These are phyloP conservation scores for Xylariaceae sp. DNA, from an alignment of 2,329 filamentous ascomycete species.

Conservation along the genomic window DNA sequence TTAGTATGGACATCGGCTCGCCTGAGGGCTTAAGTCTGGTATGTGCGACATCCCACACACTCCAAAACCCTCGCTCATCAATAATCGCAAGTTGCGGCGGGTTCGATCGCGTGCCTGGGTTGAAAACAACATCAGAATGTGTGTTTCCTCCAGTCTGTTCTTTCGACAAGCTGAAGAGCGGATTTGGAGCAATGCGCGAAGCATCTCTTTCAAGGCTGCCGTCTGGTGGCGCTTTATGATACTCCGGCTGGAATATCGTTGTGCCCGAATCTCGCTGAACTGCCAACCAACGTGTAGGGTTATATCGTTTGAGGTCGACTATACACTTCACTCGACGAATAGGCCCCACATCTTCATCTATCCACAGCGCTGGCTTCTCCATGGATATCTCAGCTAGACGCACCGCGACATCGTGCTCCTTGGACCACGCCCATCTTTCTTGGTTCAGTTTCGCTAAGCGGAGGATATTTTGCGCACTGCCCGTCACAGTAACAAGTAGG, in stretches of 20 bases:
- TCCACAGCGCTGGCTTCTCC: conserved; percentile 60
- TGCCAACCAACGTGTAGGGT: conserved; percentile 57
- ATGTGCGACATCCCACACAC: conserved; percentile 65
- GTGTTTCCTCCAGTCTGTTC: conserved; percentile 59
- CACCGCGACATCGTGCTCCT: conserved; percentile 53
- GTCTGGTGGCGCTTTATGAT: conserved; percentile 45
- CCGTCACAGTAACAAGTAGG: conserved; percentile 57
- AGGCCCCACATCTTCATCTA: conserved; percentile 51
- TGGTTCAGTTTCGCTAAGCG: conserved; percentile 59
- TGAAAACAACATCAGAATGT: conserved; percentile 71
- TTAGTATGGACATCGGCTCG: conserved; percentile 43
- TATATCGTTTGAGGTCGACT: conserved; percentile 46
- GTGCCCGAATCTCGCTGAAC: conserved; percentile 61
- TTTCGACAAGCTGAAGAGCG: conserved; percentile 59
- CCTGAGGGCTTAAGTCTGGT: conserved; percentile 45
- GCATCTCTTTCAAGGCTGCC: conserved; percentile 36
- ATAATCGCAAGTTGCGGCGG: conserved; percentile 69
- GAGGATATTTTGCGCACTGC: conserved; percentile 65
- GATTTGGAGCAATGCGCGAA: conserved; percentile 63
- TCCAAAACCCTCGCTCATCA: conserved; percentile 71
- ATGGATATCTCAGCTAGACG: conserved; percentile 52
- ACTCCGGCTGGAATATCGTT: conserved; percentile 58
- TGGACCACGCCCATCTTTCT: conserved; percentile 62
- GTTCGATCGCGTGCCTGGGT: conserved; percentile 57
- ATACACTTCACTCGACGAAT: conserved; percentile 61